Percentiles rank a stretch among this genome's conserved stretches.
Conservation (phyloP, 2,329 filamentous ascomycete genomes). For the Neurospora sp. region DNA sequence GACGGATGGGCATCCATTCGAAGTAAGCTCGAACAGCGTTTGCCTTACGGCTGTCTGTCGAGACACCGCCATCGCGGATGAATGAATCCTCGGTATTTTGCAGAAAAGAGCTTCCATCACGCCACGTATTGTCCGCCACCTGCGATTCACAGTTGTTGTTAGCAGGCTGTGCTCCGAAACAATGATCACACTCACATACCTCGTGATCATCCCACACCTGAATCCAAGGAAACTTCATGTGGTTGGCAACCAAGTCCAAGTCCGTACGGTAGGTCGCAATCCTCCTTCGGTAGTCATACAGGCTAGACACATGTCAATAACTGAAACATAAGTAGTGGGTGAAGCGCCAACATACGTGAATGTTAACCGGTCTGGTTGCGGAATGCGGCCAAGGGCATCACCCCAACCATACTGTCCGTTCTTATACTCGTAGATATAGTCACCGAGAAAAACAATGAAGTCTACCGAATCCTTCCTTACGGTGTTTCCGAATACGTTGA, state of each 20-base stretch:
- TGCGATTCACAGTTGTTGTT: background rate
- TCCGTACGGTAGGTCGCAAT: slow-evolving; percentile 50
- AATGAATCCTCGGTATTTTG: slow-evolving; percentile 62
- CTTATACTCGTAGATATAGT: slow-evolving; percentile 55
- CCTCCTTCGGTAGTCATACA: slow-evolving; percentile 51
- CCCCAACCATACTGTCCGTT: slow-evolving; percentile 41
- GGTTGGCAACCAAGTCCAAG: slow-evolving; percentile 42
- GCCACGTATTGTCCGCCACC: slow-evolving; percentile 51
- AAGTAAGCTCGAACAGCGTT: slow-evolving; percentile 63
- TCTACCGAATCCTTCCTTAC: slow-evolving; percentile 50
- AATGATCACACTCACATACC: slow-evolving; percentile 1
- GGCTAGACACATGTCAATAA: slow-evolving; percentile 32
- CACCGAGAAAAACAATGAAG: slow-evolving; percentile 49
- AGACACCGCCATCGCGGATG: slow-evolving; percentile 44
- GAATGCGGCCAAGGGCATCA: slow-evolving; percentile 38
- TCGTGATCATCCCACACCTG: slow-evolving; percentile 54
- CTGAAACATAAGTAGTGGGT: slow-evolving; percentile 29
- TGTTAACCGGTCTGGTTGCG: slow-evolving; percentile 41
- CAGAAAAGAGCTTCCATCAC: slow-evolving; percentile 48
- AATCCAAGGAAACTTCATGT: slow-evolving; percentile 51
- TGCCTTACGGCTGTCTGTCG: slow-evolving; percentile 64
- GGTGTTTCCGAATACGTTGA: slow-evolving; percentile 50
- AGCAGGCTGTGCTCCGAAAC: background rate
- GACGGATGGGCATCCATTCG: slow-evolving; percentile 50
- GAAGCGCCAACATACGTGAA: slow-evolving; percentile 25